A percentile compares a stretch with the other conserved stretches of the same genome.
phyloP scores from a whole-genome alignment of 1,284 basidiomycete species.

The Sanguinoderma infundibulare region DNA sequence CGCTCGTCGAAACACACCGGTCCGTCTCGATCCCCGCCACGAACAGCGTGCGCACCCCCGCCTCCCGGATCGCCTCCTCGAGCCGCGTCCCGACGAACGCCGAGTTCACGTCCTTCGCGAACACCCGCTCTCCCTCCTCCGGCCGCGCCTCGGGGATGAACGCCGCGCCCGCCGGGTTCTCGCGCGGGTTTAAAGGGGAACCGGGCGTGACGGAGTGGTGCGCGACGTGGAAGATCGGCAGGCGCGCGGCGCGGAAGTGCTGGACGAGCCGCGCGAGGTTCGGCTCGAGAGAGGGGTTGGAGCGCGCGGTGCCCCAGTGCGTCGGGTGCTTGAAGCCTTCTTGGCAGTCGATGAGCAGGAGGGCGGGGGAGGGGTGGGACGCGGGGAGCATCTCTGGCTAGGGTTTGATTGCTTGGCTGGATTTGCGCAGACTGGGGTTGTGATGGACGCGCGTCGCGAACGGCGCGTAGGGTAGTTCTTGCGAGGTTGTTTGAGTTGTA shows the following conservation, averaged over 20 bases:
- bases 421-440: too few species aligned
- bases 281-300: constrained; percentile 7
- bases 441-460: too few species aligned
- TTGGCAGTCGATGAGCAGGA: constrained; percentile 12
- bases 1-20: constrained; percentile 33
- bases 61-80: constrained; percentile 24
- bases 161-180: constrained; percentile 7
- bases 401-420: too few species aligned
- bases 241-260: constrained; percentile 10
- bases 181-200: constrained; percentile 11
- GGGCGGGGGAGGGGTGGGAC: constrained; percentile 1
- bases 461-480: too few species aligned
- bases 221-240: constrained; percentile 14
- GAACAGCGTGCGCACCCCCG: constrained; percentile 25
- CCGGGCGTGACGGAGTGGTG: constrained; percentile 11
- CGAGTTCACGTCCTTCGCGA: constrained; percentile 18
- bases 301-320: constrained; percentile 6
- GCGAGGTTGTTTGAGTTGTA: too few species aligned
- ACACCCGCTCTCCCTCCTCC: constrained; percentile 9
- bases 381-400: too few species aligned
- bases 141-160: constrained; percentile 16
- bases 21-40: constrained; percentile 32
- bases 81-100: constrained; percentile 25
- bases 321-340: constrained; percentile 6
- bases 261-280: constrained; percentile 12